phyloP scores from a whole-genome alignment of 2,329 filamentous ascomycete genomes.

The Leptosphaerulina australis region DNA sequence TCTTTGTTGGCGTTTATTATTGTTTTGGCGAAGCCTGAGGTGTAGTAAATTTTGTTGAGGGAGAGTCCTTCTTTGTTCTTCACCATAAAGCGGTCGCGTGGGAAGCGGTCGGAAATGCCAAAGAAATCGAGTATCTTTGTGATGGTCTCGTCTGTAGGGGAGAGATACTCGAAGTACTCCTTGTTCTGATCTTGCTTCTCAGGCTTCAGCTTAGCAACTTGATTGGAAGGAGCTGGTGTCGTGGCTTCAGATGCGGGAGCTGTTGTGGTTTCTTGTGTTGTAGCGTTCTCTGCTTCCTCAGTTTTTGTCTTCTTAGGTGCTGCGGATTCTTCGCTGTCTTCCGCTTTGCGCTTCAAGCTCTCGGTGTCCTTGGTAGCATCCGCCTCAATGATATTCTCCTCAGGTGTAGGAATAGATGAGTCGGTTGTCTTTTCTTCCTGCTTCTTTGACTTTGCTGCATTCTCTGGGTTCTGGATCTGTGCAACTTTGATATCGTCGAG shows the following conservation, averaged over 20 bases:
- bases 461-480: constrained; percentile 37
- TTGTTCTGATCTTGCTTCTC: constrained; percentile 63
- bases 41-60: constrained; percentile 96
- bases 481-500: constrained; percentile 65
- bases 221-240: constrained; percentile 17
- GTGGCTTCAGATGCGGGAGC: constrained; percentile 23
- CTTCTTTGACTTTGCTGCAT: constrained; percentile 34
- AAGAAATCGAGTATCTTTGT: constrained; percentile 83
- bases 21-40: constrained; percentile 79
- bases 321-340: constrained; percentile 41
- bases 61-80: constrained; percentile 88
- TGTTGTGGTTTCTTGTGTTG: constrained; percentile 13
- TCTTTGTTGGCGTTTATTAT: constrained; percentile 89
- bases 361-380: constrained; percentile 32
- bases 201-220: constrained; percentile 47
- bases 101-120: constrained; percentile 81
- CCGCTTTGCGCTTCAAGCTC: constrained; percentile 49
- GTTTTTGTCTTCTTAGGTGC: constrained; percentile 46
- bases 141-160: constrained; percentile 75
- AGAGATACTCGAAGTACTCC: constrained; percentile 93
- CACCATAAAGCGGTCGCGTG: constrained; percentile 91
- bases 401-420: constrained; percentile 30
- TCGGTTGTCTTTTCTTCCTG: constrained; percentile 27
- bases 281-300: constrained; percentile 26
- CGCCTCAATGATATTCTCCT: constrained; percentile 33